Evolutionary conservation across 1,139 yeast species (phyloP), one percentile per base, ranked within the genome.

Genomic region (Torulaspora pretoriensis): DNA sequence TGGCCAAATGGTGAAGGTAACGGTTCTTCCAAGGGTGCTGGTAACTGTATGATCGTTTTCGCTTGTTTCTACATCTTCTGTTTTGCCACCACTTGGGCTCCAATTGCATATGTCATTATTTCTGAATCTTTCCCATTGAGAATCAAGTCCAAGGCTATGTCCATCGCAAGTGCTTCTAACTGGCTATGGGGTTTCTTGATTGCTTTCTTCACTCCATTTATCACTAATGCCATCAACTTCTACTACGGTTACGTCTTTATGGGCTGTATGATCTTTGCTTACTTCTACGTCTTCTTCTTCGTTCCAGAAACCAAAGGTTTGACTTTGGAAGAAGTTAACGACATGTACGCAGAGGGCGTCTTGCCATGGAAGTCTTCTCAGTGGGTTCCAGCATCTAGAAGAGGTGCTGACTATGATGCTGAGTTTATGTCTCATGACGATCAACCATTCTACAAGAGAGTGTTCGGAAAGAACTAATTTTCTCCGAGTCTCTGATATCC

Each of bases 21-120:
- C 29, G 81, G 80, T 65, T 48, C 63, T 25, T 50, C 63, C 46
- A 68, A 67, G 52, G 70, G 81, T 48, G 78, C 82, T 42, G 90
- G 89, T 64, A 70, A 80, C 63, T 85, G 82, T 48, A 75, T 78
- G 90, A 83, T 85, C 66, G 80, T 82, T 68, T 74, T 84, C 53
- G 78, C 89, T 32, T 82, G 89, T 69, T 69, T 83, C 61, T 85
- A 75, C 74, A 81, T 85, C 53, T 80, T 81, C 75, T 80, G 77
- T 71, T 84, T 84, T 64, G 92, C 94, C 41, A 72, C 82, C 42
- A 80, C 90, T 13, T 84, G 94, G 92, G 94, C 88, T 50, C 89
- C 92, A 57, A 78, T 81, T 61, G 81, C 80, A 43, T 85, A 73
- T 70, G 81, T 81, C 50, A 78, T 83, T 60, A 75, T 80, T 42